Base-by-base conservation (phyloP, 495 filamentous ascomycete species). In the Astrothelium macrocarpum region DNA sequence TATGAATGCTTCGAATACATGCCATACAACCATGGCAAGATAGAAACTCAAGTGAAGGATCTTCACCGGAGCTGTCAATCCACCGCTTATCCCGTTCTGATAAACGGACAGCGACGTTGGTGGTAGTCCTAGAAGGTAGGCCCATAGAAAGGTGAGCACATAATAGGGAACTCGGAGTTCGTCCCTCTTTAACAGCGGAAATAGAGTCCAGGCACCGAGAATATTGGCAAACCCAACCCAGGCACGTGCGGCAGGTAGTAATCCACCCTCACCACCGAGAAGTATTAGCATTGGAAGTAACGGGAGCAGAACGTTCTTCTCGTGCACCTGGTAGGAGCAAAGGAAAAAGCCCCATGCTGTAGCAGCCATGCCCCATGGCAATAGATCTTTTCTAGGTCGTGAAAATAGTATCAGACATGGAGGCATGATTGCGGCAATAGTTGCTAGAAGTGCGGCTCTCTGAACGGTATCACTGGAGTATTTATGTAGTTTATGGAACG, bases 261-360 rank as follows among this genome's bases (percentile, higher is more conserved):
- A 78, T 0, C 91, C 91, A 43, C 88, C 83, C 59, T 86, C 82
- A 3, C 87, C 85, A 18, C 88, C 88, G 23, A 97, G 82, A 3
- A 96, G 78, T 10, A 96, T 76, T 0, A 91, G 96, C 86, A 93
- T 94, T 0, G 94, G 94, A 65, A 96, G 83, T 28, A 97, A 79
- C 2, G 94, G 94, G 0, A 98, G 82, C 4, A 98, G 79, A 0
- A 95, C 90, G 67, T 90, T 95, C 78, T 98, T 98, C 75, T 98
- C 94, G 73, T 98, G 94, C 0, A 98, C 94, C 67, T 98, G 94
- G 76, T 96, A 98, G 61, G 89, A 92, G 74, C 91, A 96, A 12
- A 98, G 77, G 74, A 97, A 98, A 78, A 98, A 98, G 1, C 89
- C 94, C 94, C 94, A 98, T 0, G 92, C 87, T 0, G 87, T 90